Evolutionary conservation across 805 yeast genomes (phyloP).

Genomic region (Yarrowia hollandica): DNA sequence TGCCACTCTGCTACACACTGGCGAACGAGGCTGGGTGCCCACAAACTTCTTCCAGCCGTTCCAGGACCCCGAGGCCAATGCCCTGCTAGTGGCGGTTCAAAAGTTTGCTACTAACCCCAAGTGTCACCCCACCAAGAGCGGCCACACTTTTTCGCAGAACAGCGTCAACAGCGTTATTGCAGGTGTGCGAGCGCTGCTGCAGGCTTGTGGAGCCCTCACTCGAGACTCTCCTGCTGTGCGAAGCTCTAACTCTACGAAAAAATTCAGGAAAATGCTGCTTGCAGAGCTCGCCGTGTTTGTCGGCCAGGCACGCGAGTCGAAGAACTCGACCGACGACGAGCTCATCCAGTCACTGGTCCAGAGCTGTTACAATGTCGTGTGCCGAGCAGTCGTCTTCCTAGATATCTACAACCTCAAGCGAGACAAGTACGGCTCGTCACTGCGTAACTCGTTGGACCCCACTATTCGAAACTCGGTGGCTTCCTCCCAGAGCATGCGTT

Average conservation of each 20-base stretch:
- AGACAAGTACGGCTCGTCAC: slow-evolving; percentile 13
- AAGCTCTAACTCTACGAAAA: slow-evolving; percentile 38
- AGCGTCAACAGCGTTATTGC: slow-evolving; percentile 44
- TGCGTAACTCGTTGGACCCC: neutral
- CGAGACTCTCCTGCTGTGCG: slow-evolving; percentile 41
- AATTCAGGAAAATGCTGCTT: slow-evolving; percentile 42
- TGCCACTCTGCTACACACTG: slow-evolving; percentile 43
- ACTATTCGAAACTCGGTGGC: neutral
- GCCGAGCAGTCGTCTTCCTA: slow-evolving; percentile 40
- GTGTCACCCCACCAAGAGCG: slow-evolving; percentile 33
- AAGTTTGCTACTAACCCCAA: slow-evolving; percentile 42
- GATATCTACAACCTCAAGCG: slow-evolving; percentile 33
- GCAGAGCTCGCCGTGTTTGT: slow-evolving; percentile 46
- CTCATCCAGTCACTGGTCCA: slow-evolving; percentile 40
- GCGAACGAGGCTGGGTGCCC: slow-evolving; percentile 48
- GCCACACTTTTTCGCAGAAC: slow-evolving; percentile 40
- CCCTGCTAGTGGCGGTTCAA: slow-evolving; percentile 43
- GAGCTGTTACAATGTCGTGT: slow-evolving; percentile 40
- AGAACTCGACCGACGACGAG: slow-evolving; percentile 38
- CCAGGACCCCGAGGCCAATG: slow-evolving; percentile 42
- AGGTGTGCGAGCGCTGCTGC: slow-evolving; percentile 44
- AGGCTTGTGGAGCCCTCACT: slow-evolving; percentile 41
- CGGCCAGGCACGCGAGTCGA: slow-evolving; percentile 42
- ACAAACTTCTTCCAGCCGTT: slow-evolving; percentile 45
- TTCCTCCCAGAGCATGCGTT: slow-evolving; percentile 5